These are phyloP conservation scores for Golubevia sp. DNA, from an alignment of 1,284 basidiomycete genomes.

Conservation along the genomic window DNA sequence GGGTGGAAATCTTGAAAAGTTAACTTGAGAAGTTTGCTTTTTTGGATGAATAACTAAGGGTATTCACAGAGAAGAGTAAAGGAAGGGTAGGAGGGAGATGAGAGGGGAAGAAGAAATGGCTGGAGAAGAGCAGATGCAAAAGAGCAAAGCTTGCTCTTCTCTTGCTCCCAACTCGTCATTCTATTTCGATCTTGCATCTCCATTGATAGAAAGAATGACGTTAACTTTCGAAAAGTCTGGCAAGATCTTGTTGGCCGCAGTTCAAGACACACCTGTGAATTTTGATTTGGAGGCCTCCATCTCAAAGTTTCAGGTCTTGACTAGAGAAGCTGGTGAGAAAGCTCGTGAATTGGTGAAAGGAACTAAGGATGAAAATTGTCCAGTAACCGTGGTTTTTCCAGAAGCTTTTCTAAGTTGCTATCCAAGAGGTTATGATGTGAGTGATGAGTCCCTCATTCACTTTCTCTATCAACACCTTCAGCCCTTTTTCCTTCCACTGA, in stretches of 20 bases:
- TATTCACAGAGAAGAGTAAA: not conserved
- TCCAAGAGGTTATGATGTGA: conserved; percentile 55
- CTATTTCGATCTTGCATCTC: no score
- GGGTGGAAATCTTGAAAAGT: not conserved
- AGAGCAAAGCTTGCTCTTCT: no score
- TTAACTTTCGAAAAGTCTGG: no score
- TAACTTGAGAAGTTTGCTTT: not conserved
- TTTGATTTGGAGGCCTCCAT: conserved; percentile 28
- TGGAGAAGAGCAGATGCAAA: no score
- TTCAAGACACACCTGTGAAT: conserved; percentile 27
- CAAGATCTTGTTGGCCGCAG: conserved; percentile 6
- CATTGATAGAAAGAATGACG: no score
- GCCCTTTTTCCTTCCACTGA: not conserved
- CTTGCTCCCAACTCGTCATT: no score
- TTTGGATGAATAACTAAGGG: no score
- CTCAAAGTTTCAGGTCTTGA: conserved; percentile 25
- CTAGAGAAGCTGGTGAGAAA: conserved; percentile 18
- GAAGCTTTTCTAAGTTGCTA: conserved; percentile 69
- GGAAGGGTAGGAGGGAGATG: not conserved
- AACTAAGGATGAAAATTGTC: conserved; percentile 4
- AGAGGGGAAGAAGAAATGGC: not conserved
- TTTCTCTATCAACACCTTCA: no score
- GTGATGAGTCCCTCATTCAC: no score
- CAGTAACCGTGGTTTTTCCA: conserved; percentile 70
- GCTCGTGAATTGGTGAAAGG: conserved; percentile 8